These are phyloP conservation scores for Acacia acuminata DNA, from an alignment of 306 rosid species.

Conservation along the genomic window DNA sequence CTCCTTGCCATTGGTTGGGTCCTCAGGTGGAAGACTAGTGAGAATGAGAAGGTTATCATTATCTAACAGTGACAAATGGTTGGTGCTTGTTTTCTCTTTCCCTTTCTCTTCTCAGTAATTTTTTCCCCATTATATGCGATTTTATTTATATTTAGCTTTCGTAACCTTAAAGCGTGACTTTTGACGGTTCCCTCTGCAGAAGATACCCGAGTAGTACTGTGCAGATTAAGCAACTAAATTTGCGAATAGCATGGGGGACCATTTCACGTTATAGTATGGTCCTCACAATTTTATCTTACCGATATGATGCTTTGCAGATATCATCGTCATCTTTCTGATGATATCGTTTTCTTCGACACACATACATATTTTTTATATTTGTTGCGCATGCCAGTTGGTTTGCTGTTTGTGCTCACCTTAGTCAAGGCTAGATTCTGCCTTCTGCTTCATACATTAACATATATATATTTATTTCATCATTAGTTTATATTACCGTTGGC, in stretches of 20 bases:
- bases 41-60: constrained; percentile 34
- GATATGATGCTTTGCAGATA: background rate
- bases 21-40: constrained; percentile 6
- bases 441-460: constrained; percentile 17
- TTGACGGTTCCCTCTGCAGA: constrained; percentile 38
- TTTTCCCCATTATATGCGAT: background rate
- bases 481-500: background rate
- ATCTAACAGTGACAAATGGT: constrained; percentile 36
- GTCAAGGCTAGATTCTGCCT: constrained; percentile 26
- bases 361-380: constrained; percentile 17
- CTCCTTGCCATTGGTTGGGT: background rate
- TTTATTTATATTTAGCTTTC: constrained; percentile 24
- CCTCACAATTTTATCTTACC: constrained; percentile 35
- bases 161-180: constrained; percentile 54
- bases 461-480: constrained; percentile 21
- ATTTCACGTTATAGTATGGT: constrained; percentile 61
- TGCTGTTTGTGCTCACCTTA: constrained; percentile 23
- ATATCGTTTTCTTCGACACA: constrained; percentile 7
- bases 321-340: constrained; percentile 17
- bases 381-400: constrained; percentile 44
- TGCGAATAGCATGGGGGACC: constrained; percentile 52
- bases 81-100: background rate
- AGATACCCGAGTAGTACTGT: constrained; percentile 37
- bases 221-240: constrained; percentile 44
- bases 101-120: background rate